Evolutionary conservation across 805 yeast species (phyloP).

Genomic region (Saccharomycopsis olivae): DNA sequence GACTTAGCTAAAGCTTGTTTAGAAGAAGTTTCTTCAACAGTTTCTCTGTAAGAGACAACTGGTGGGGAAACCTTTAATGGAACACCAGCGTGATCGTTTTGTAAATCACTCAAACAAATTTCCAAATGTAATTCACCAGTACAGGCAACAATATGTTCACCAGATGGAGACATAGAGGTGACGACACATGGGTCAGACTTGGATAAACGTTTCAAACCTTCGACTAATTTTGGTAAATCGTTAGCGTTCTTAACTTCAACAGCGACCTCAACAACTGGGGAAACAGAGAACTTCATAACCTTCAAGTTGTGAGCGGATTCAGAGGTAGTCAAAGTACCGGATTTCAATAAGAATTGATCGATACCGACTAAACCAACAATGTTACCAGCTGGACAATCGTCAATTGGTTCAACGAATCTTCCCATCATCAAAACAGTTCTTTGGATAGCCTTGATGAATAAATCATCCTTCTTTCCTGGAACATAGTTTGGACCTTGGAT

Average conservation of each 20-base stretch:
- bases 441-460: slow-evolving; percentile 94
- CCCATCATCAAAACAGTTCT: slow-evolving; percentile 99
- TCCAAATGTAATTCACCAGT: slow-evolving; percentile 99
- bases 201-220: slow-evolving; percentile 99
- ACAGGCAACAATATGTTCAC: slow-evolving; percentile 99
- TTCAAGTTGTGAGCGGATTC: slow-evolving; percentile 98
- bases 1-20: slow-evolving; percentile 97
- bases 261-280: slow-evolving; percentile 99
- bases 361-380: slow-evolving; percentile 99
- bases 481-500: slow-evolving; percentile 99
- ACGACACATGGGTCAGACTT: slow-evolving; percentile 99
- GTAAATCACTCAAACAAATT: slow-evolving; percentile 91
- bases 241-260: slow-evolving; percentile 99
- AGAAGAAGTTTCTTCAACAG: slow-evolving; percentile 87
- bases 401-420: slow-evolving; percentile 94
- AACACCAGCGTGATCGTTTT: slow-evolving; percentile 98
- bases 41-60: slow-evolving; percentile 98
- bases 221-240: slow-evolving; percentile 98
- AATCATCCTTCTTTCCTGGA: slow-evolving; percentile 97
- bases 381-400: slow-evolving; percentile 99
- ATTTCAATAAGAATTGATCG: slow-evolving; percentile 98
- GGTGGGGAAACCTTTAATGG: slow-evolving; percentile 98
- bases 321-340: slow-evolving; percentile 97
- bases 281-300: slow-evolving; percentile 99
- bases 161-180: slow-evolving; percentile 78